Evolutionary conservation across 2,329 filamentous ascomycete species (phyloP).

Genomic region (Aspergillus latus): DNA sequence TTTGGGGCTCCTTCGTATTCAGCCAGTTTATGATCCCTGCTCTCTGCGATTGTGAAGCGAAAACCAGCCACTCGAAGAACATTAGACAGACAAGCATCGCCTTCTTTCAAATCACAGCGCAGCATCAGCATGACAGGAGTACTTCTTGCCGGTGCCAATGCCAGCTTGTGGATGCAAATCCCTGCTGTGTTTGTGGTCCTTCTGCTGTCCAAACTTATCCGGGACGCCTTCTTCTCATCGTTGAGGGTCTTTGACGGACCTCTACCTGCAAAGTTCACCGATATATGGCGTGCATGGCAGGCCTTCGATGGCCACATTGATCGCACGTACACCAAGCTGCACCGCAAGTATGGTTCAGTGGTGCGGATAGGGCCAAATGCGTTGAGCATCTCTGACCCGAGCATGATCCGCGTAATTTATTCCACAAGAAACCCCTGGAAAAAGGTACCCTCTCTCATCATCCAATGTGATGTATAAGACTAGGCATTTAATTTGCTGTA

Average conservation of each 20-base stretch:
- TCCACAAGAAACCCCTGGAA: conserved; percentile 64
- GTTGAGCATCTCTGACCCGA: conserved; percentile 71
- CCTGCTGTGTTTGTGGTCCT: conserved; percentile 1
- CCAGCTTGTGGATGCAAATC: conserved; percentile 4
- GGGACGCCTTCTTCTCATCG: conserved; percentile 5
- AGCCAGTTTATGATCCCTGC: neutral
- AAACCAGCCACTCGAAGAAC: neutral
- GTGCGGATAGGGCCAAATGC: conserved; percentile 73
- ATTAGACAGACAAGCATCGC: neutral
- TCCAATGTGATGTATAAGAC: conserved; percentile 6
- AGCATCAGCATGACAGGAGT: neutral
- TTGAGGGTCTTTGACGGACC: conserved; percentile 9
- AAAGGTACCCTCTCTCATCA: conserved; percentile 21
- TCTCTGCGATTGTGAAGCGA: neutral
- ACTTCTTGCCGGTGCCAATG: neutral
- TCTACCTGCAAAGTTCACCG: conserved; percentile 12
- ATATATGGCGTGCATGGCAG: conserved; percentile 14
- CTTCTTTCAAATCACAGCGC: neutral
- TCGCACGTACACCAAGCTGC: conserved; percentile 46
- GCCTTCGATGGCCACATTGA: conserved; percentile 11
- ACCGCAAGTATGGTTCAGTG: conserved; percentile 69
- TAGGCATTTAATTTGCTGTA: neutral
- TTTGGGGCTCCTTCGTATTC: neutral
- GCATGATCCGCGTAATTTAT: conserved; percentile 72
- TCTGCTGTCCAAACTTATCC: conserved; percentile 2